Evolutionary conservation across 2,329 filamentous ascomycete genomes (phyloP).

Genomic region (Orbilia quercus): DNA sequence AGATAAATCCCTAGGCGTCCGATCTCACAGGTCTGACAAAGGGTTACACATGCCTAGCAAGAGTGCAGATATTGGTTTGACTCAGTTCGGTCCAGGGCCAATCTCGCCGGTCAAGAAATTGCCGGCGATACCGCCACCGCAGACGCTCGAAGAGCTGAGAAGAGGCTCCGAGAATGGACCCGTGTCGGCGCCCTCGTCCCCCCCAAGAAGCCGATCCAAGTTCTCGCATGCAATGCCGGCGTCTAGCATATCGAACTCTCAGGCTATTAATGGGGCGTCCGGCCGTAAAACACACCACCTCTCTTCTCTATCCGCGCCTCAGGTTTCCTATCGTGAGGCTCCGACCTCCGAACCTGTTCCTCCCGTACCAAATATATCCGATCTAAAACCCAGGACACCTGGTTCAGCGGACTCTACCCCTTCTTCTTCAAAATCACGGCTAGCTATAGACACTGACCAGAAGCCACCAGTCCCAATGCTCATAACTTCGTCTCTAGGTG

Average conservation of each 20-base stretch:
- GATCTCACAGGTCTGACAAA: constrained; percentile 33
- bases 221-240: constrained; percentile 47
- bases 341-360: constrained; percentile 47
- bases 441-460: constrained; percentile 36
- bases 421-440: constrained; percentile 29
- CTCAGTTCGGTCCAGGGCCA: constrained; percentile 31
- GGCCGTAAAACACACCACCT: constrained; percentile 48
- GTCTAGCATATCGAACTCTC: constrained; percentile 46
- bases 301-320: constrained; percentile 40
- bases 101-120: constrained; percentile 43
- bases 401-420: constrained; percentile 46
- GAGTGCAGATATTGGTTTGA: constrained; percentile 29
- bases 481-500: constrained; percentile 22
- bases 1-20: constrained; percentile 26
- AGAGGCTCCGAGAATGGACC: constrained; percentile 29
- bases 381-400: constrained; percentile 28
- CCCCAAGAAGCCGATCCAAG: constrained; percentile 40
- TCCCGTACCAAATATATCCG: constrained; percentile 43
- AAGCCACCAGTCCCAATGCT: constrained; percentile 44
- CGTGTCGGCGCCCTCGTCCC: constrained; percentile 51
- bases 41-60: constrained; percentile 50
- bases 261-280: constrained; percentile 33
- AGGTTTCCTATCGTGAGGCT: constrained; percentile 48
- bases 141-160: constrained; percentile 47
- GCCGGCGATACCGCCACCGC: constrained; percentile 39